phyloP scores from a whole-genome alignment of 2,329 filamentous ascomycete species.

The Corynespora cassiicola region DNA sequence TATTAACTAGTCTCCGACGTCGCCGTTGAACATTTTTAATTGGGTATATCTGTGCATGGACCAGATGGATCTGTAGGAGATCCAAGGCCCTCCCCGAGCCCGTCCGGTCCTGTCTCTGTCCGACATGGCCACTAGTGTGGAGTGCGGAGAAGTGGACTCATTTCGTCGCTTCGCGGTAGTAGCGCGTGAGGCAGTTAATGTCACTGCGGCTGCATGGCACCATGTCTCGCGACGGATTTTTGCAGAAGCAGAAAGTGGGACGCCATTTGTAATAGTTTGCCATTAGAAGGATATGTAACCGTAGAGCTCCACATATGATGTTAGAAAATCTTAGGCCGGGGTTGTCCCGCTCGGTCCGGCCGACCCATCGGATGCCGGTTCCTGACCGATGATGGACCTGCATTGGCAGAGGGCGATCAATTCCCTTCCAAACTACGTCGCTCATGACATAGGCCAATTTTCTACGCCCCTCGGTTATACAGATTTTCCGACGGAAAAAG shows the following conservation, averaged over 20 bases:
- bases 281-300: slow-evolving; percentile 23
- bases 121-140: slow-evolving; percentile 25
- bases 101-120: slow-evolving; percentile 39
- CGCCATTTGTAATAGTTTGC: slow-evolving; percentile 35
- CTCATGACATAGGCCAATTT: no score
- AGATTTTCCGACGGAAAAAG: no score
- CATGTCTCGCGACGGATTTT: slow-evolving; percentile 14
- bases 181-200: no score
- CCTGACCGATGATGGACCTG: no score
- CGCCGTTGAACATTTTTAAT: background rate
- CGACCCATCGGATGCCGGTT: no score
- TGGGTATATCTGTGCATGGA: no score
- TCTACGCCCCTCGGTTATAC: no score
- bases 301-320: slow-evolving; percentile 37
- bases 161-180: slow-evolving; percentile 25
- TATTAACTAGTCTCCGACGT: slow-evolving; percentile 3
- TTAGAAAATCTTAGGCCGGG: slow-evolving; percentile 29
- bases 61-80: background rate
- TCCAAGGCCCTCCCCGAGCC: no score
- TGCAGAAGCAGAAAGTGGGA: slow-evolving; percentile 31
- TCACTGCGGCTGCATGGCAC: slow-evolving; percentile 12
- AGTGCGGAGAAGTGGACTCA: slow-evolving; percentile 28
- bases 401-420: no score
- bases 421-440: no score
- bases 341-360: slow-evolving; percentile 26